Evolutionary conservation across 2,329 filamentous ascomycete species (phyloP).

Genomic region (Calonectria multiphialidica): DNA sequence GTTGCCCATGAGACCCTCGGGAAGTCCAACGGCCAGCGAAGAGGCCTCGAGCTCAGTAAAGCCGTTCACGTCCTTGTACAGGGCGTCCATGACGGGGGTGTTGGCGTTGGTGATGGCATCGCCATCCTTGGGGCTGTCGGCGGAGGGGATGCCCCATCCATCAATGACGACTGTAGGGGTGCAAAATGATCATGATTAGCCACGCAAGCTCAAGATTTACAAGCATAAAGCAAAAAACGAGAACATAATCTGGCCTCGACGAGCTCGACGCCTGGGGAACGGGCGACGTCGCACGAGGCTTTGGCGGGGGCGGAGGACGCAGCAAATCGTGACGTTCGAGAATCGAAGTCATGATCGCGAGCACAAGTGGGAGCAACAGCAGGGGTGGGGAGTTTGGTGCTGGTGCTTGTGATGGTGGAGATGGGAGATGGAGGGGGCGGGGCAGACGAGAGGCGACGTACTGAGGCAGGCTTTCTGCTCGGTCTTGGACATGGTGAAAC

Average conservation of each 20-base stretch:
- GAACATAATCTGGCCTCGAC: constrained; percentile 51
- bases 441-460: constrained; percentile 58
- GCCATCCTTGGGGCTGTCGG: constrained; percentile 85
- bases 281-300: constrained; percentile 37
- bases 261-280: constrained; percentile 24
- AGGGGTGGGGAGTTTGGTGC: constrained; percentile 13
- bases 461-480: constrained; percentile 73
- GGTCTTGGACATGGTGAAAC: constrained; percentile 62
- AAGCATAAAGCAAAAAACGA: constrained; percentile 64
- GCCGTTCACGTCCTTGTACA: constrained; percentile 84
- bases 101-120: constrained; percentile 96
- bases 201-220: constrained; percentile 69
- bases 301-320: constrained; percentile 31
- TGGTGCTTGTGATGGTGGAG: constrained; percentile 25
- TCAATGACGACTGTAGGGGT: constrained; percentile 90
- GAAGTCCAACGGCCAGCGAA: constrained; percentile 93
- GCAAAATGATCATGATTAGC: constrained; percentile 69
- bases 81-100: constrained; percentile 94
- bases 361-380: neutral
- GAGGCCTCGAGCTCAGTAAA: constrained; percentile 96
- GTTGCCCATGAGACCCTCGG: constrained; percentile 98
- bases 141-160: constrained; percentile 92
- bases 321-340: constrained; percentile 32
- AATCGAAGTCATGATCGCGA: constrained; percentile 22
- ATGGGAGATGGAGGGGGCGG: constrained; percentile 42